A percentile compares a stretch with the other conserved stretches of the same genome.
phyloP scores from a whole-genome alignment of 768 basidiomycete species.

The Rhizopogon roseolus region DNA sequence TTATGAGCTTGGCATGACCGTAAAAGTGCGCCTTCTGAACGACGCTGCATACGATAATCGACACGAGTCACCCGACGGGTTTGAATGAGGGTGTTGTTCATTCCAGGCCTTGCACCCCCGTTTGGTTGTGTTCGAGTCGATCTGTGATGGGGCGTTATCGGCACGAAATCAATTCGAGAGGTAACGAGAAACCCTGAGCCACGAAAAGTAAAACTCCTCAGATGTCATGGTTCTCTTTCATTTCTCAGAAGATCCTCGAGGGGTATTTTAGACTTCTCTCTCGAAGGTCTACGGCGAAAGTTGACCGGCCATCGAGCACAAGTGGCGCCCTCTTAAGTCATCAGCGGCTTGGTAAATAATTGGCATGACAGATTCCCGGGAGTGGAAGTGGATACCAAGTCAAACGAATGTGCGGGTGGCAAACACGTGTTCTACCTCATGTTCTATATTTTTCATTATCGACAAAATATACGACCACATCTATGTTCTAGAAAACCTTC shows the following conservation, averaged over 20 bases:
- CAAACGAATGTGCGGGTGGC: not conserved
- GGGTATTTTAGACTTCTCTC: not conserved
- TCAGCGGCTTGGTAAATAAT: too few relatives aligned
- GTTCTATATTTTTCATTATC: not conserved
- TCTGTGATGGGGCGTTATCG: not conserved
- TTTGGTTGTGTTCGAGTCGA: not conserved
- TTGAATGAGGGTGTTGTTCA: not conserved
- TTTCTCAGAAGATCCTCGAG: not conserved
- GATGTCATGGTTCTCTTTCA: not conserved
- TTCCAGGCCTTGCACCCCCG: not conserved
- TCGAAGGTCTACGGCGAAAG: not conserved
- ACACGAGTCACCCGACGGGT: not conserved
- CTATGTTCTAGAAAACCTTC: slow-evolving; percentile 25
- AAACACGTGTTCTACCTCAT: slow-evolving; percentile 1
- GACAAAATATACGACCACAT: slow-evolving; percentile 9
- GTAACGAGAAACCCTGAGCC: not conserved
- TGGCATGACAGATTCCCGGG: too few relatives aligned
- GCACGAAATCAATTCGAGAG: not conserved
- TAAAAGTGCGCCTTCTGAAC: not conserved
- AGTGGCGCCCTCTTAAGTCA: too few relatives aligned
- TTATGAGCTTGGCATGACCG: not conserved
- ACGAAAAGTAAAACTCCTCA: not conserved
- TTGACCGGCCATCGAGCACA: not conserved
- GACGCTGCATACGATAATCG: not conserved
- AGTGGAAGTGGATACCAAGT: not conserved